Conservation (phyloP, 768 basidiomycete genomes). For the Rhizopogon salebrosus region DNA sequence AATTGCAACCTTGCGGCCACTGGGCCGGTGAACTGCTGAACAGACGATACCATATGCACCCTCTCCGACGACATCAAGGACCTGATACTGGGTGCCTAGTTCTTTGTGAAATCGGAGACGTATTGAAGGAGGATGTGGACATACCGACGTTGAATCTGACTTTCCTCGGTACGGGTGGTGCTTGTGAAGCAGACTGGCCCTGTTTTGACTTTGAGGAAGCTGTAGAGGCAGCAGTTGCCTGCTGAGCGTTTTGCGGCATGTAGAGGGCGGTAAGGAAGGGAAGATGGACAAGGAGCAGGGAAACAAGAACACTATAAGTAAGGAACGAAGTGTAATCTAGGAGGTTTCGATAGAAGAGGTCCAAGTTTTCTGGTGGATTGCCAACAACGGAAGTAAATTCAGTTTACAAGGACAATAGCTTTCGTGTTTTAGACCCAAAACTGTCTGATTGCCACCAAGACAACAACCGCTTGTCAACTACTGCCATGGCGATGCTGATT, state of each 20-base stretch:
- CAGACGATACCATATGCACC: conserved; percentile 95
- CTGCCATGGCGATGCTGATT: neutral
- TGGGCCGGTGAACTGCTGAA: conserved; percentile 84
- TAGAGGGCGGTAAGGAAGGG: neutral
- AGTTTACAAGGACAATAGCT: neutral
- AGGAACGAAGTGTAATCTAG: neutral
- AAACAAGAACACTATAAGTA: conserved; percentile 1
- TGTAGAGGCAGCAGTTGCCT: conserved; percentile 11
- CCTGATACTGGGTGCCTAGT: conserved; percentile 75
- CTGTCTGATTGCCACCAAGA: conserved; percentile 1
- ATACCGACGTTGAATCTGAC: conserved; percentile 85
- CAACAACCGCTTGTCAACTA: conserved; percentile 1
- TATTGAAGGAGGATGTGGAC: conserved; percentile 8
- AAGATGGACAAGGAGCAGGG: neutral
- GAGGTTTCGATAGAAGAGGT: neutral
- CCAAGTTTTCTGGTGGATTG: neutral
- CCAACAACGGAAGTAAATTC: neutral
- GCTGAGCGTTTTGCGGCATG: conserved; percentile 23
- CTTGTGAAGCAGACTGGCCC: conserved; percentile 39
- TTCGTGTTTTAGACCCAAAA: neutral
- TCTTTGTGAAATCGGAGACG: neutral
- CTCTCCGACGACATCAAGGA: conserved; percentile 83
- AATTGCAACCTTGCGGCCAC: conserved; percentile 90
- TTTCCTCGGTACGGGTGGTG: conserved; percentile 63
- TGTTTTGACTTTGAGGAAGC: conserved; percentile 38